Evolutionary conservation across 495 filamentous ascomycete species (phyloP), one percentile per base, ranked within the genome.

Genomic region (Annulohypoxylon moriforme): DNA sequence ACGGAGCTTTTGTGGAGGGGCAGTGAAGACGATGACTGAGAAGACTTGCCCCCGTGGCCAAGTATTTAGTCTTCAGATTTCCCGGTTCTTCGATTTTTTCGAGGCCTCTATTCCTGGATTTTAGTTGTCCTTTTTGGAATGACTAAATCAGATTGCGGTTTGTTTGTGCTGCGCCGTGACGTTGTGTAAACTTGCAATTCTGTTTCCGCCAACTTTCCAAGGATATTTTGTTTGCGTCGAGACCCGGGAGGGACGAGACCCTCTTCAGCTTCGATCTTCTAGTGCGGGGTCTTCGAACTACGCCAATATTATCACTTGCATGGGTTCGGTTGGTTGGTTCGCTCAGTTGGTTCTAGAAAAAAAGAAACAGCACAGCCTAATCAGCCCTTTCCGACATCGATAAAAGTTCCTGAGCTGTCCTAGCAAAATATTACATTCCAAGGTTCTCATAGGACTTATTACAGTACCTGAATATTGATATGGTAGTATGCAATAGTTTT

Each of bases 1-100:
- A 66, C 65, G 70, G 70, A 27, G 57, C 66, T 67, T 73, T 73
- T 69, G 65, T 66, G 66, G 71, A 73, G 58, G 71, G 56, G 70
- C 33, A 44, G 44, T n/a, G n/a, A 63, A 60, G 31, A 4, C 33
- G 33, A 36, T 72, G 69, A 72, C 64, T 72, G 68, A 60, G 27
- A 65, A n/a, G 29, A 61, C 40, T 31, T 68, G 60, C 60, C 47
- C 69, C 60, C 64, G 64, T 73, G 53, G 61, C 22, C 27, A 66
- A 4, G 24, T 70, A 68, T 68, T 69, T 69, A 73, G 60, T 73
- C 61, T 68, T 36, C 31, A 18, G 55, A 56, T 56, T 56, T 60
- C 52, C 47, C 44, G 33, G 61, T 64, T 71, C 64, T 61, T 46
- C 6, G 42, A 58, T 55, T 64, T 71, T 59, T 61, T 46, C 6